These are phyloP conservation scores for Parmales sp. DNA, from an alignment of 108 stramenopile species.

Conservation along the genomic window DNA sequence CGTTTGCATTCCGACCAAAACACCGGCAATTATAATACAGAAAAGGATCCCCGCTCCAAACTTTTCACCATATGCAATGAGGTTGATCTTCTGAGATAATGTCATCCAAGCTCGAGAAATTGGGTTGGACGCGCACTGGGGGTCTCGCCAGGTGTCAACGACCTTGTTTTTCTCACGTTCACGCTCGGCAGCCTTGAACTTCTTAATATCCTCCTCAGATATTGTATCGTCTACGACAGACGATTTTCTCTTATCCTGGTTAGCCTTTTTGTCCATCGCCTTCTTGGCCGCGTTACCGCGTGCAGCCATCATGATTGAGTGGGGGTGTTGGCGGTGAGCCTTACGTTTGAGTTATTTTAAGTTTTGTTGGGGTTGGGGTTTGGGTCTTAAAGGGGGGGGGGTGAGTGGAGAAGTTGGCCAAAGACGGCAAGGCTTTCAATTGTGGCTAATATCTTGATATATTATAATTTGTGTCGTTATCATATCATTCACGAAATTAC, in stretches of 20 bases:
- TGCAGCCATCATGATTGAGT: slow-evolving; percentile 10
- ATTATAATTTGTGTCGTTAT: too few relatives aligned
- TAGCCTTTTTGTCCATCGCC: background rate
- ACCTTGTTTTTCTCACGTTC: background rate
- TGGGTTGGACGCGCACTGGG: background rate
- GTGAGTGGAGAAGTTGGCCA: too few relatives aligned
- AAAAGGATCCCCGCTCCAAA: slow-evolving; percentile 3
- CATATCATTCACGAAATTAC: too few relatives aligned
- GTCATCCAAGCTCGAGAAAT: background rate
- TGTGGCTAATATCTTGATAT: too few relatives aligned
- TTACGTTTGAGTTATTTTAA: too few relatives aligned
- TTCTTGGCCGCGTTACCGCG: slow-evolving; percentile 10
- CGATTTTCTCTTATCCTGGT: background rate
- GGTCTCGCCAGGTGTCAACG: background rate
- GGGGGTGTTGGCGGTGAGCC: too few relatives aligned
- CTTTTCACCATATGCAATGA: background rate
- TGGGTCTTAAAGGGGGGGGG: too few relatives aligned
- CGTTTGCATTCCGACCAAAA: slow-evolving; percentile 33
- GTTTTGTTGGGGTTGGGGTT: too few relatives aligned
- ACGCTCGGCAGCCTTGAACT: too few relatives aligned
- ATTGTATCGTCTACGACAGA: background rate
- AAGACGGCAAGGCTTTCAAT: too few relatives aligned
- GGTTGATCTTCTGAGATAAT: background rate
- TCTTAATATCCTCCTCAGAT: background rate
- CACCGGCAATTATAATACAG: slow-evolving; percentile 30